Evolutionary conservation across 352 stramenopile genomes (phyloP).

Genomic region (Pythium biforme): DNA sequence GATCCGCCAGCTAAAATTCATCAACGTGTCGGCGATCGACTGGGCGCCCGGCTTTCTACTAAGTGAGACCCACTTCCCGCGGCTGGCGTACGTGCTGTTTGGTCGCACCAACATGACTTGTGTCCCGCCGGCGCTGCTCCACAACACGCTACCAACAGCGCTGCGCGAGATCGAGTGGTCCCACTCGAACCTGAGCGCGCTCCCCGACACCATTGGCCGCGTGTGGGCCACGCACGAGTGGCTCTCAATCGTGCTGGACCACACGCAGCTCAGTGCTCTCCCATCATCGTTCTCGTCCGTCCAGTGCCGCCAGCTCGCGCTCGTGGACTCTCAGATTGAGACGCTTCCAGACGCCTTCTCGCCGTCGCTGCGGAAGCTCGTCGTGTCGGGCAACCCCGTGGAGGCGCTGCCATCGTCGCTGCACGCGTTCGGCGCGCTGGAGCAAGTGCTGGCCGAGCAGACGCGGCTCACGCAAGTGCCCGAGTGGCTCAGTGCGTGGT

Average conservation of each 20-base stretch:
- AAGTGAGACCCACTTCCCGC: conserved; percentile 3
- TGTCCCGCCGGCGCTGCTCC: neutral
- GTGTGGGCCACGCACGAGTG: conserved; percentile 7
- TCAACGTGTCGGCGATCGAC: conserved; percentile 4
- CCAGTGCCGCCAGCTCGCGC: neutral
- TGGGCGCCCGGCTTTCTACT: neutral
- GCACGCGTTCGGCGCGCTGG: neutral
- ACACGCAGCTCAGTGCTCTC: conserved; percentile 3
- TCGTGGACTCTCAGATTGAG: neutral
- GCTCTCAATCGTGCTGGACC: conserved; percentile 12
- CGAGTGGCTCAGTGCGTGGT: neutral
- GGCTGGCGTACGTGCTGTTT: conserved; percentile 12
- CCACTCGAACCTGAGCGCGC: conserved; percentile 8
- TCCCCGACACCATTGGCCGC: conserved; percentile 6
- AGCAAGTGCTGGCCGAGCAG: conserved; percentile 1
- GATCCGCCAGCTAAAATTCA: conserved; percentile 10
- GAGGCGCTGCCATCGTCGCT: neutral
- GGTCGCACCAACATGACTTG: conserved; percentile 12
- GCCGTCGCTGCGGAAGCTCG: neutral
- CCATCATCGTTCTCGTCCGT: neutral
- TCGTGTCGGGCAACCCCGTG: conserved; percentile 1
- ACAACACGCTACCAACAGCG: neutral
- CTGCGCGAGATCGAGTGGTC: conserved; percentile 19
- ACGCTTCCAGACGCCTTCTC: neutral
- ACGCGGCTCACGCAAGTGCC: neutral